Base-by-base conservation (phyloP, 352 stramenopile species). In the Globisporangium cederbergense region DNA sequence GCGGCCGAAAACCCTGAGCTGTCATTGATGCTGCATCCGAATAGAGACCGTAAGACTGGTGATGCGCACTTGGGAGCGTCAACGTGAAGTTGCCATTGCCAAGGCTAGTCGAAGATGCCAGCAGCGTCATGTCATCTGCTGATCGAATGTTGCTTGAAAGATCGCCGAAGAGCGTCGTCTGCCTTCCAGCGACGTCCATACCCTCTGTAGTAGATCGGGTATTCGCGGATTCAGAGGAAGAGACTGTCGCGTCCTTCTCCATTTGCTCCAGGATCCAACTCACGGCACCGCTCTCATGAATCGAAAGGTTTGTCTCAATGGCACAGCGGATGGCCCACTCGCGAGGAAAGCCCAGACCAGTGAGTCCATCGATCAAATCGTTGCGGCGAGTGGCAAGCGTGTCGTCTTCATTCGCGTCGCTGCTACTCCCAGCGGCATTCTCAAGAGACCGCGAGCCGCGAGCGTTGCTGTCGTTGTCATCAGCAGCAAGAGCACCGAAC, bases 201-300 rank as follows among this genome's bases (percentile, higher is more conserved):
- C 6, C 11, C 14, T 13, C 32, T 5, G 5, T 11, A 30, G 32
- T 3, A 47, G 34, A 14, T 3, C 34, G 25, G 16, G 10, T 2
- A 7, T 18, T 34, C 22, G 65, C 59, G 25, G 62, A 52, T 9
- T 22, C 30, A 16, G 51, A 6, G 0, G 14, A 6, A 0, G 14
- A 38, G 3, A 59, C 65, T 14, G 49, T 57, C 3, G 59, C 64
- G 13, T 95, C 83, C 11, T 90, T 76, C 56, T 95, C 87, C 86
- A 98, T 97, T 69, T 91, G 76, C 56, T 97, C 88, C 8, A 97
- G 83, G 53, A 97, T 96, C 91, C 91, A 97, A 28, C 76, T 73
- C 20, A 96, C 90, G 6, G 89, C 88, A 20, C 71, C 75, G 32
- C 81, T 90, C 68, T 96, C 88, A 52, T 79, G 74, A 22, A 73